Conservation (phyloP, 2,329 filamentous ascomycete genomes). For the Ceratocystis cubensis region DNA sequence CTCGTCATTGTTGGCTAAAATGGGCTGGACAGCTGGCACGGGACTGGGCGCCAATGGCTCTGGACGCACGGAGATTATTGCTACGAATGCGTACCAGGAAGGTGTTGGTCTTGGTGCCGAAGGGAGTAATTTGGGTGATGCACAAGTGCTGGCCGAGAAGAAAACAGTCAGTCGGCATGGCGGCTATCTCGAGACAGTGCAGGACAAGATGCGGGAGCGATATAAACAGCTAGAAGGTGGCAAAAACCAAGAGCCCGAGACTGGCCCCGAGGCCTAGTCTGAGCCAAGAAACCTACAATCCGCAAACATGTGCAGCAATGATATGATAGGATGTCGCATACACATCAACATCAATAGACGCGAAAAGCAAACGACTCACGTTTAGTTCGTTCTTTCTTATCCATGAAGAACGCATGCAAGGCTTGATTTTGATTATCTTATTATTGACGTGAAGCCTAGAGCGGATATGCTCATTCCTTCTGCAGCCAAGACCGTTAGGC, state of each 20-base stretch:
- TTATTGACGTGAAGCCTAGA: background rate
- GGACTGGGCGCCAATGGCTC: constrained; percentile 52
- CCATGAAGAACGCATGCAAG: too few relatives aligned
- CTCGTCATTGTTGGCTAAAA: constrained; percentile 55
- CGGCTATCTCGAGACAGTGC: constrained; percentile 51
- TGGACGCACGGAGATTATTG: constrained; percentile 51
- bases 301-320: background rate
- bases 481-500: background rate
- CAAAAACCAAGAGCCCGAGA: background rate
- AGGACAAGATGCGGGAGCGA: constrained; percentile 53
- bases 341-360: background rate
- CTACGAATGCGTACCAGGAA: constrained; percentile 51
- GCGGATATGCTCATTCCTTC: background rate
- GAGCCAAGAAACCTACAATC: background rate
- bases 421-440: background rate
- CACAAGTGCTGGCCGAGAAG: constrained; percentile 48
- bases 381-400: too few relatives aligned
- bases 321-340: background rate
- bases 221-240: constrained; percentile 40
- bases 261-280: background rate
- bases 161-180: constrained; percentile 48
- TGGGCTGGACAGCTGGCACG: constrained; percentile 56
- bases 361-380: background rate
- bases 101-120: constrained; percentile 59
- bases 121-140: constrained; percentile 57